Evolutionary conservation across 83 land plant genomes (phyloP), one percentile per base, ranked within the genome.

Genomic region (Picea mariana): DNA sequence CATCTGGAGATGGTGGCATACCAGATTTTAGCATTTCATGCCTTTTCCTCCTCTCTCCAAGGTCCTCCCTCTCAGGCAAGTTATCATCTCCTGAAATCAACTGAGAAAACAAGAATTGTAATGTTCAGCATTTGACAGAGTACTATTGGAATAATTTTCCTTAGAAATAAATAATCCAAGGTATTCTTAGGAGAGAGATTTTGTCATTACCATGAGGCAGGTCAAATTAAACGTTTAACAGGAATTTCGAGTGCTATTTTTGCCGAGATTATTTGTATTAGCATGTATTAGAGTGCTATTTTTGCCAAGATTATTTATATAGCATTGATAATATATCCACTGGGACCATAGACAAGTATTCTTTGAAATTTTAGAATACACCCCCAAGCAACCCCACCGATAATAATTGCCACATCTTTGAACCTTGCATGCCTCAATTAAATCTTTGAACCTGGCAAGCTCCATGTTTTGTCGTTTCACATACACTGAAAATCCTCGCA

Each of bases 21-120:
- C 61, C 64, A 78, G 26, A 58, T 9, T 58, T 27, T 6, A 58
- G 81, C 24, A 87, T 90, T 73, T 97, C 99, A 85, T 90, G 91
- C 67, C 90, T 93, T 67, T 96, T 87, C 82, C 99, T 82, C 87
- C 99, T 94, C 84, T 94, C 98, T 40, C 99, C 99, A 80, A 98
- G 83, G 66, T 98, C 96, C 77, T 93, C 99, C 83, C 90, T 94
- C 62, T 82, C 87, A 2, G 99, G 99, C 81, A 98, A 87, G 88
- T 98, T 97, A 68, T 87, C 91, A 87, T 98, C 99, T 65, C 99
- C 99, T 67, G 99, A 98, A 71, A 88, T 82, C 67, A 93, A 64
- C 99, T 89, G 55, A 9, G 27, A 76, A 75, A 62, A 77, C 34
- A 64, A 7, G 23, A 21, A 34, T 15, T 9, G 21, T 62, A 18